A percentile compares a stretch with the other conserved stretches of the same genome.
Evolutionary conservation across 495 filamentous ascomycete species (phyloP).

Genomic region (Aspergillus bridgeri): DNA sequence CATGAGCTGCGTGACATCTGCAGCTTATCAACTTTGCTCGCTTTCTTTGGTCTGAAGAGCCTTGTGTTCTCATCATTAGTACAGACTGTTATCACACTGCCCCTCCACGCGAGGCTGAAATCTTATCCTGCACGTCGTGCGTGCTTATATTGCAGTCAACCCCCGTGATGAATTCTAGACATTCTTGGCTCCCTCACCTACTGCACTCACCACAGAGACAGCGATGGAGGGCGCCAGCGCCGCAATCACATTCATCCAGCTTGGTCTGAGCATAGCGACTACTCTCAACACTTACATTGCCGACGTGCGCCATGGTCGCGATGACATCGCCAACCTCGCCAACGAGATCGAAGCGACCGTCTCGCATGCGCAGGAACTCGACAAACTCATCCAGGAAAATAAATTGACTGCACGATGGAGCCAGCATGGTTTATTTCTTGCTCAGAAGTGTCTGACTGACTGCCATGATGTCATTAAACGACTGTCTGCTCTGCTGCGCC

Average conservation of each 20-base stretch:
- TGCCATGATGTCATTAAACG: not conserved
- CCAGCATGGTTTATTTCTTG: not conserved
- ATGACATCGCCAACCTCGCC: not conserved
- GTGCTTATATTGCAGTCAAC: not conserved
- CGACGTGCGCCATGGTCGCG: slow-evolving; percentile 2
- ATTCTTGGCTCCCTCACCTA: not conserved
- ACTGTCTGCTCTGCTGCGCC: not conserved
- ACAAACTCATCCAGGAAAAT: not conserved
- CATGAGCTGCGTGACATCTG: not conserved
- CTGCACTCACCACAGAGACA: not conserved
- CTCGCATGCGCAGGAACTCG: not conserved
- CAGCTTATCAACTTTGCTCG: not conserved
- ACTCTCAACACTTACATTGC: slow-evolving; percentile 2
- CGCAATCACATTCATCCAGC: not conserved
- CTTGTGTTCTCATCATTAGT: not conserved
- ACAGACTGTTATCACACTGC: not conserved
- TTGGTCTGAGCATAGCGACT: not conserved
- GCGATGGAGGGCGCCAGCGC: not conserved
- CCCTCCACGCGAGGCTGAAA: not conserved
- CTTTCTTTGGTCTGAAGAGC: not conserved
- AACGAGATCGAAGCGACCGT: not conserved
- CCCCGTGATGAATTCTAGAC: not conserved
- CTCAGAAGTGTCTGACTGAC: not conserved
- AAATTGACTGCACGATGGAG: not conserved
- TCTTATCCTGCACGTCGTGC: too few relatives aligned